Conservation (phyloP, 441 rosid species). For the Jatropha multifida region DNA sequence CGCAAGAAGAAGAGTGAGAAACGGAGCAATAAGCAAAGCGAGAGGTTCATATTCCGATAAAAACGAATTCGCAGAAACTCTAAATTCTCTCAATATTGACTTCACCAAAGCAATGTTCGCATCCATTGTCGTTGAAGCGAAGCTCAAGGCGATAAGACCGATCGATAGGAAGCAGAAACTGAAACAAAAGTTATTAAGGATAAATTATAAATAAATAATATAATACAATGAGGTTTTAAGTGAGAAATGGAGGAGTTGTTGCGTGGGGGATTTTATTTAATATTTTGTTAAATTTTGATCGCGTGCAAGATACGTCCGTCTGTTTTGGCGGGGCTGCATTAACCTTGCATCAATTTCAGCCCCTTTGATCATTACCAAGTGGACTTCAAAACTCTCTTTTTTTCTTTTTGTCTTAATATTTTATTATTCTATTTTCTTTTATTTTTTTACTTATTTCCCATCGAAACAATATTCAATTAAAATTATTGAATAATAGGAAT, state of each 20-base stretch:
- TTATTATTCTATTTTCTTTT: too few relatives aligned
- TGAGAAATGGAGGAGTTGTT: background rate
- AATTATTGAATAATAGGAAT: too few relatives aligned
- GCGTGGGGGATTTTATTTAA: background rate
- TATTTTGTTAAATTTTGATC: background rate
- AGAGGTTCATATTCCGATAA: slow-evolving; percentile 74
- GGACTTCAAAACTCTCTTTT: too few relatives aligned
- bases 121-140: background rate
- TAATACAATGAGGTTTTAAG: too few relatives aligned
- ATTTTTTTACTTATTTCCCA: too few relatives aligned
- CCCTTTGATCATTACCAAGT: too few relatives aligned
- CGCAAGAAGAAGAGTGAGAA: slow-evolving; percentile 61
- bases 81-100: slow-evolving; percentile 27
- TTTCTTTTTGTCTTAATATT: too few relatives aligned
- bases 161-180: background rate
- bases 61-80: slow-evolving; percentile 55
- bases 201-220: too few relatives aligned
- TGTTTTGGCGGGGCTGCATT: background rate
- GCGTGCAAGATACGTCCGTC: slow-evolving; percentile 6
- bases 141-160: background rate
- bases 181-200: too few relatives aligned
- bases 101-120: background rate
- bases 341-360: too few relatives aligned
- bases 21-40: slow-evolving; percentile 56
- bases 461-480: too few relatives aligned